Evolutionary conservation across 352 stramenopile species (phyloP).

Genomic region (Phytophthora pseudosyringae): DNA sequence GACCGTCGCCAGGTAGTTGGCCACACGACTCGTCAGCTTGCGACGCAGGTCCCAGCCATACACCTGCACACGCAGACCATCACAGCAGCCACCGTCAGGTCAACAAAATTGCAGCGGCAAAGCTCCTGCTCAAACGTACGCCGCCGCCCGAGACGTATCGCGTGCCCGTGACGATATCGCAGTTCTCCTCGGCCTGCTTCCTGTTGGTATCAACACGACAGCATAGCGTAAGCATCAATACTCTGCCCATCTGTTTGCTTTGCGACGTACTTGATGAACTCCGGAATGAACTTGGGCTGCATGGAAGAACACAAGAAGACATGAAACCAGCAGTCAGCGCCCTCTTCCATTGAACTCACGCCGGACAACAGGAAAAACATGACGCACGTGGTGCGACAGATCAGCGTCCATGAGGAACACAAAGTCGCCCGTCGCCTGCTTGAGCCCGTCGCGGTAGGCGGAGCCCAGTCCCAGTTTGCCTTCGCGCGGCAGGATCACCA

Average conservation of each 20-base stretch:
- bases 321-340: background rate
- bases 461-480: constrained; percentile 97
- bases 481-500: constrained; percentile 94
- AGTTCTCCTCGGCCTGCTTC: constrained; percentile 74
- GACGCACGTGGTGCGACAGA: constrained; percentile 95
- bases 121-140: constrained; percentile 54
- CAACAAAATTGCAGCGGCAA: background rate
- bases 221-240: constrained; percentile 10
- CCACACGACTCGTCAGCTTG: constrained; percentile 96
- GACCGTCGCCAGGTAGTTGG: constrained; percentile 98
- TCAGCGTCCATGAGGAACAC: constrained; percentile 99
- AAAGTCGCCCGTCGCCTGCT: constrained; percentile 91
- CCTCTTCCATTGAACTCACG: background rate
- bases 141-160: constrained; percentile 94
- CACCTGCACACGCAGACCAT: constrained; percentile 58
- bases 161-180: constrained; percentile 97
- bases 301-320: background rate
- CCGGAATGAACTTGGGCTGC: constrained; percentile 96
- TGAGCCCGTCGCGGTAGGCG: constrained; percentile 97
- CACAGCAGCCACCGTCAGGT: constrained; percentile 2
- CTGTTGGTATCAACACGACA: constrained; percentile 38
- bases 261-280: constrained; percentile 81
- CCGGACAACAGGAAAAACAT: background rate
- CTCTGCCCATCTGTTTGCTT: background rate
- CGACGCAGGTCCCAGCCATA: constrained; percentile 96